A percentile compares a stretch with the other conserved stretches of the same genome.
phyloP scores from a whole-genome alignment of 306 rosid genomes.

The Trichosanthes cucumerina region DNA sequence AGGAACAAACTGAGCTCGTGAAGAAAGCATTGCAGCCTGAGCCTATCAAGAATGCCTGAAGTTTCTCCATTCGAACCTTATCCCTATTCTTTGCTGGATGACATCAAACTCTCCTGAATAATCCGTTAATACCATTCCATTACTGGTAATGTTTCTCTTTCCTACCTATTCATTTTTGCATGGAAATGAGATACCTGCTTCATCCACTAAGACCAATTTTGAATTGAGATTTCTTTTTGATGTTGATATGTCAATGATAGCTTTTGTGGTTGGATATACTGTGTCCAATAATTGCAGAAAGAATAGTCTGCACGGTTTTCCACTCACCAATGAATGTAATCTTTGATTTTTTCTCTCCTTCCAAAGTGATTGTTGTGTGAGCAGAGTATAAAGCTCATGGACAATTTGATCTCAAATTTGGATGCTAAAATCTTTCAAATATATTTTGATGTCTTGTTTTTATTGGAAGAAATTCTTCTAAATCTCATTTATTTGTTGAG shows the following conservation, averaged over 20 bases:
- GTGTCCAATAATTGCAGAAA: conserved; percentile 4
- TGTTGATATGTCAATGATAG: background rate
- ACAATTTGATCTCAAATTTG: background rate
- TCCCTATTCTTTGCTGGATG: background rate
- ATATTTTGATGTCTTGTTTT: background rate
- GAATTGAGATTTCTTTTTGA: conserved; percentile 1
- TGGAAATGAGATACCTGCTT: background rate
- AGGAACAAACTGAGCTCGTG: conserved; percentile 73
- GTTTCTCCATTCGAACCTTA: background rate
- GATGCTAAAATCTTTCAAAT: background rate
- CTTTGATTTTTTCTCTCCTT: background rate
- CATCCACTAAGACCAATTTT: conserved; percentile 12
- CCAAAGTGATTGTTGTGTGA: background rate
- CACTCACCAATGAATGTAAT: background rate
- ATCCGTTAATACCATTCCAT: background rate
- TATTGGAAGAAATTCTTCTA: background rate
- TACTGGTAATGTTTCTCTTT: background rate
- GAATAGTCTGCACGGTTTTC: background rate
- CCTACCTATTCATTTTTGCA: background rate
- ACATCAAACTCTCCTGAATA: background rate
- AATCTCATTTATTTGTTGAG: background rate
- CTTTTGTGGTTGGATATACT: background rate
- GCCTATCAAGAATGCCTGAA: conserved; percentile 30
- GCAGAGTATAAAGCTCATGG: background rate
- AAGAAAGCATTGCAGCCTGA: conserved; percentile 70